Base-by-base conservation (phyloP, 2,329 filamentous ascomycete genomes). In the Colletotrichum somersetense region DNA sequence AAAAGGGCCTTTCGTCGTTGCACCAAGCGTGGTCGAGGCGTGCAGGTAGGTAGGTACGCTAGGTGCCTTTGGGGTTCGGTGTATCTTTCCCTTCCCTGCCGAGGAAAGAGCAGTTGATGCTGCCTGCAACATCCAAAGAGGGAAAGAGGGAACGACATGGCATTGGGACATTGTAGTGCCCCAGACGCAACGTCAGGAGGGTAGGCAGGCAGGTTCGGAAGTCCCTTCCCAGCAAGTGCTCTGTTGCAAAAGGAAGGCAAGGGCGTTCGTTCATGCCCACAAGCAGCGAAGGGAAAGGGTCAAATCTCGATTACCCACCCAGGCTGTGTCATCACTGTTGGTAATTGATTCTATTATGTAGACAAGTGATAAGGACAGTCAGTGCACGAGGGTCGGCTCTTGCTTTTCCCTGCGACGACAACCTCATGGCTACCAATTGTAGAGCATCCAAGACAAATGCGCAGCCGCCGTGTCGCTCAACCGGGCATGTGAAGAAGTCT, bases 401-500 rank as follows among this genome's bases (percentile, higher is more conserved):
- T 30, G 26, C 2, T 30, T 30, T 30, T 30, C 26, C 26, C 26
- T 30, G 26, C 26, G 26, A 30, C 26, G 26, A 30, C 26, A 30
- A 30, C 26, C 26, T 30, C 26, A 3, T 30, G 30, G 30, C 30
- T 30, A 30, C 26, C 26, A 2, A 10, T 10, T 38, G 35, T 38
- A 38, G 10, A 38, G 35, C 35, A 38, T 38, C 8, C 38, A 40
- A 40, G 38, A 40, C 14, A 14, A 30, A 20, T 14, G 23, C 44
- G 23, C 14, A 18, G 50, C 18, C 14, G 46, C n/a, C 46, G 46
- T 35, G 30, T 55, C 10, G n/a, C 7, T 16, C 18, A 42, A 23
- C 57, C 26, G 30, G 50, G 30, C 66, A 57, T 57, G 50, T 63
- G 35, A 38, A 38, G 35, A 38, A 2, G 35, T 38, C 35, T 38